These are phyloP conservation scores for Hortaea sp. DNA, from an alignment of 2,329 filamentous ascomycete genomes.

Conservation along the genomic window DNA sequence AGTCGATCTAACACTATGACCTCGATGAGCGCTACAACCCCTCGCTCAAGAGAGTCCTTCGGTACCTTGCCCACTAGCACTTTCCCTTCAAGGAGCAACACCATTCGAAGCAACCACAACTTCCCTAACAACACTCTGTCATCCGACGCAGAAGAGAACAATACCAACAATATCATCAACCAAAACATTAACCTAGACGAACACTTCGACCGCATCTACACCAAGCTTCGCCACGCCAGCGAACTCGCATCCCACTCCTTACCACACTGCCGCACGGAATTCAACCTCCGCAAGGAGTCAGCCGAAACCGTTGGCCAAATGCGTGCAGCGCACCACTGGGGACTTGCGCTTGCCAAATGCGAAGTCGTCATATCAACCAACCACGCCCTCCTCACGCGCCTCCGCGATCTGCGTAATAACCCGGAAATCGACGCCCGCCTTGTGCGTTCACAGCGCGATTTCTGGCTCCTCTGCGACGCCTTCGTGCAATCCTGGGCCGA, in stretches of 20 bases:
- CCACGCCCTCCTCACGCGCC: constrained; percentile 58
- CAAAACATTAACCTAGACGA: constrained; percentile 52
- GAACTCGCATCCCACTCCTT: constrained; percentile 63
- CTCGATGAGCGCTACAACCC: constrained; percentile 45
- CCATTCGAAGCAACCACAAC: constrained; percentile 41
- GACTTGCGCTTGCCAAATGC: constrained; percentile 60
- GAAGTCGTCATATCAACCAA: constrained; percentile 61
- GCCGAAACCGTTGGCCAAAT: constrained; percentile 42
- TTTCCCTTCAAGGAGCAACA: constrained; percentile 34
- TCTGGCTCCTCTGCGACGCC: constrained; percentile 62
- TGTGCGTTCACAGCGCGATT: constrained; percentile 53
- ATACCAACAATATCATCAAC: too few species aligned
- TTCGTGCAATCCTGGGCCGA: constrained; percentile 63
- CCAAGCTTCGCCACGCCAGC: constrained; percentile 63
- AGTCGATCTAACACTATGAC: constrained; percentile 46
- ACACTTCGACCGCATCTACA: constrained; percentile 72
- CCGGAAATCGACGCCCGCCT: constrained; percentile 48
- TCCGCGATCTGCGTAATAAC: constrained; percentile 74
- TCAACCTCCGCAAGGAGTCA: constrained; percentile 52
- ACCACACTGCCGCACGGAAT: constrained; percentile 58
- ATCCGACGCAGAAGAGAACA: constrained; percentile 45
- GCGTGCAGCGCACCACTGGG: constrained; percentile 50
- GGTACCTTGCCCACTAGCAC: constrained; percentile 39
- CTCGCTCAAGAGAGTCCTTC: constrained; percentile 75
- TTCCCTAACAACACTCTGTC: too few species aligned